These are phyloP conservation scores for Daldinia eschscholtzii DNA, from an alignment of 2,329 filamentous ascomycete genomes.

Conservation along the genomic window DNA sequence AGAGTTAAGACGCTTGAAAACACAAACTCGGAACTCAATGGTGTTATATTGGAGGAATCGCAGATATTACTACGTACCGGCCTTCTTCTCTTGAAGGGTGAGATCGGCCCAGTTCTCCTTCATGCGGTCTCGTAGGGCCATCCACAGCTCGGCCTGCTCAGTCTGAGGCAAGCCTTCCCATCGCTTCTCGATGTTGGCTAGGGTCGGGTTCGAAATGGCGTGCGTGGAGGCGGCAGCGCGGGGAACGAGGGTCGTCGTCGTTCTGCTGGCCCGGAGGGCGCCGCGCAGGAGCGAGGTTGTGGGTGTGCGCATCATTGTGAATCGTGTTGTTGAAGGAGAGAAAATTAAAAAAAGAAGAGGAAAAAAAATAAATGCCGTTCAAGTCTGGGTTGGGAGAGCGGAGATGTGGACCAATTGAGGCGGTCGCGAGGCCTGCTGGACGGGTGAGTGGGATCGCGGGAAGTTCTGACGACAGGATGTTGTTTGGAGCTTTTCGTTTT, in stretches of 20 bases:
- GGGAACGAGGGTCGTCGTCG: conserved; percentile 58
- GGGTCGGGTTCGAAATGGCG: conserved; percentile 96
- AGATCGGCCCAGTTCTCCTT: conserved; percentile 97
- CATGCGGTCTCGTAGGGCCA: conserved; percentile 98
- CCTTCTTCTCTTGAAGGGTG: conserved; percentile 98
- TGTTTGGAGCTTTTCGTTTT: conserved; percentile 32
- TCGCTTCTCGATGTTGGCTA: conserved; percentile 98
- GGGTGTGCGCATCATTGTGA: conserved; percentile 66
- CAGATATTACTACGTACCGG: conserved; percentile 75
- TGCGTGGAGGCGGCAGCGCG: conserved; percentile 76
- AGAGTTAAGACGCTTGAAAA: background rate
- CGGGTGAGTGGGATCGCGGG: conserved; percentile 32
- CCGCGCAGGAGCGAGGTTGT: conserved; percentile 66
- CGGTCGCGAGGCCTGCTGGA: conserved; percentile 30
- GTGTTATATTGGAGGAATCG: background rate
- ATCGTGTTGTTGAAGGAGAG: conserved; percentile 17
- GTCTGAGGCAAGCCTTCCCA: conserved; percentile 98
- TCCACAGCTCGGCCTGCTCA: conserved; percentile 99
- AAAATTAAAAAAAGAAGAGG: conserved; percentile 16
- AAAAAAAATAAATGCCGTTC: conserved; percentile 21
- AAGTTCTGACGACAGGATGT: conserved; percentile 20
- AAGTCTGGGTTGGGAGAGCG: conserved; percentile 43
- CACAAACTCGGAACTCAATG: background rate
- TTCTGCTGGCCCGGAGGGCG: conserved; percentile 56
- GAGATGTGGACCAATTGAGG: conserved; percentile 36